phyloP scores from a whole-genome alignment of 2,329 filamentous ascomycete genomes.

The Penicillium rolfsii region DNA sequence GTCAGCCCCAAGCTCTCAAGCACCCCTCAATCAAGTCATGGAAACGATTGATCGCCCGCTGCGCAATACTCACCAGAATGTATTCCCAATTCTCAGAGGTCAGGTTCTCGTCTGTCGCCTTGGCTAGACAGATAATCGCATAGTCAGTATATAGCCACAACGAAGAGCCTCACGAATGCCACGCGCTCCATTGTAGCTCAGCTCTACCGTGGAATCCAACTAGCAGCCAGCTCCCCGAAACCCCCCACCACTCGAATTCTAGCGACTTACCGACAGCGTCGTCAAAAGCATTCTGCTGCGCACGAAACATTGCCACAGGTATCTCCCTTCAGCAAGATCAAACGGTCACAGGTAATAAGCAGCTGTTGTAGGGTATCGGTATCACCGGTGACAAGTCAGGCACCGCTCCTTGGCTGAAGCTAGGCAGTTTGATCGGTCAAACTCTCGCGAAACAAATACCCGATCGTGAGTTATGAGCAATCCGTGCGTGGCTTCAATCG shows the following conservation, averaged over 20 bases:
- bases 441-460: too few relatives aligned
- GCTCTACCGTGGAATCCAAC: neutral
- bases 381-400: neutral
- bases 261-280: conserved; percentile 65
- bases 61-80: conserved; percentile 57
- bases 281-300: conserved; percentile 70
- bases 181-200: neutral
- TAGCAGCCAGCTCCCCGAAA: neutral
- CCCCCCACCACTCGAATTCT: neutral
- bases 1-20: conserved; percentile 13
- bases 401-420: neutral
- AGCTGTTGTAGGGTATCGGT: conserved; percentile 7
- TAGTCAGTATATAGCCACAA: conserved; percentile 22
- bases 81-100: conserved; percentile 81
- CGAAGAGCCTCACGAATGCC: conserved; percentile 13
- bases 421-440: neutral
- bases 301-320: conserved; percentile 56
- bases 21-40: neutral
- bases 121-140: conserved; percentile 54
- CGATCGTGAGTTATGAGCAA: too few relatives aligned
- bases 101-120: conserved; percentile 96
- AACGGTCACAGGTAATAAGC: conserved; percentile 11
- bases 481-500: neutral
- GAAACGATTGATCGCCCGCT: neutral
- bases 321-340: conserved; percentile 15